Conservation (phyloP, 805 yeast genomes). For the Sungouiozyma intestinalis region DNA sequence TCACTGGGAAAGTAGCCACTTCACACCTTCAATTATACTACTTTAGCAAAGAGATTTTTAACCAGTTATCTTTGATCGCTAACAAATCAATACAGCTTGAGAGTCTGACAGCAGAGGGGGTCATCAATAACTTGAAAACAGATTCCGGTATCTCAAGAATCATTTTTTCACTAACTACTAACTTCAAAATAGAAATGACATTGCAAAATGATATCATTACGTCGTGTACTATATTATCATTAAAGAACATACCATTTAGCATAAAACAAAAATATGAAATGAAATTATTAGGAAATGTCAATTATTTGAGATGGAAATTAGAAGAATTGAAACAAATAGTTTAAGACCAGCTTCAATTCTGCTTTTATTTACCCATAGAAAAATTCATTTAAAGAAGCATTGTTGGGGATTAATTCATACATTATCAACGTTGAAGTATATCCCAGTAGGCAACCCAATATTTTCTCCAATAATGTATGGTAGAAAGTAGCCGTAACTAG, state of each 20-base stretch:
- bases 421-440: conserved; percentile 39
- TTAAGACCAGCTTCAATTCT: background rate
- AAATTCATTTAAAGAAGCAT: conserved; percentile 3
- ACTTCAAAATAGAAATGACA: conserved; percentile 9
- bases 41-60: conserved; percentile 21
- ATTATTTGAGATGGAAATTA: conserved; percentile 12
- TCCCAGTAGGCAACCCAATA: conserved; percentile 60
- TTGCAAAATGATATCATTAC: conserved; percentile 11
- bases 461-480: conserved; percentile 68
- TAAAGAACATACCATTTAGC: background rate
- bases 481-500: conserved; percentile 73
- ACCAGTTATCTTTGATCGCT: conserved; percentile 7
- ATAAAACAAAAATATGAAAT: conserved; percentile 8
- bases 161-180: conserved; percentile 5
- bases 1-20: conserved; percentile 8
- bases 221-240: conserved; percentile 9
- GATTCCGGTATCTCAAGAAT: conserved; percentile 15
- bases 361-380: conserved; percentile 1
- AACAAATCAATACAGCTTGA: conserved; percentile 4
- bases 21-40: background rate
- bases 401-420: conserved; percentile 28
- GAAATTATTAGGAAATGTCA: conserved; percentile 17
- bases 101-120: conserved; percentile 7
- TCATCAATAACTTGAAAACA: conserved; percentile 11
- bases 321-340: conserved; percentile 5